These are phyloP conservation scores for Phytopythium litorale DNA, from an alignment of 352 stramenopile species.

Conservation along the genomic window DNA sequence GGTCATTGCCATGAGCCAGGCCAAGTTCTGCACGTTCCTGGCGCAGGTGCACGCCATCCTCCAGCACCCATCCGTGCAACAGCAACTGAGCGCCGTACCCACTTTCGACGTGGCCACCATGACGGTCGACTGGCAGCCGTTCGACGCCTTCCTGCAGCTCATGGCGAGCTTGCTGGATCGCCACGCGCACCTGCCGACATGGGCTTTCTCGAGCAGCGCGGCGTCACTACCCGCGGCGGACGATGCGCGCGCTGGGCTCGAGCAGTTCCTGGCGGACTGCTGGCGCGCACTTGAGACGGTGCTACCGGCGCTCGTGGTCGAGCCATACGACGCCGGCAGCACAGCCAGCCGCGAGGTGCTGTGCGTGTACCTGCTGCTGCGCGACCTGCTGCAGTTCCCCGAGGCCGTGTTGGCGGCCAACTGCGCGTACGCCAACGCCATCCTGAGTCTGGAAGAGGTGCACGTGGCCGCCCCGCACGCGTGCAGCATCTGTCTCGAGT, in stretches of 20 bases:
- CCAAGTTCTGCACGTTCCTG: conserved; percentile 52
- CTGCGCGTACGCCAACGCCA: conserved; percentile 49
- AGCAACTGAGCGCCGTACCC: conserved; percentile 16
- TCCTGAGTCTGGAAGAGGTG: conserved; percentile 55
- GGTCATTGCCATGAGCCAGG: conserved; percentile 60
- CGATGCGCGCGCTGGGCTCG: conserved; percentile 26
- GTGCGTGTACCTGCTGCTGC: conserved; percentile 44
- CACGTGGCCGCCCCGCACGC: conserved; percentile 23
- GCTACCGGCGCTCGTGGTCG: conserved; percentile 36
- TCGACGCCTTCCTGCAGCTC: conserved; percentile 37
- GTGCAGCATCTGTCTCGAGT: conserved; percentile 63
- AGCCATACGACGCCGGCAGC: conserved; percentile 28
- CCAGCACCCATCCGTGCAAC: conserved; percentile 22
- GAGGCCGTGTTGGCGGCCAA: conserved; percentile 45
- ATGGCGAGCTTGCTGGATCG: conserved; percentile 32
- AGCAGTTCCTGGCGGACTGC: conserved; percentile 40
- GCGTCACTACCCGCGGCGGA: conserved; percentile 30
- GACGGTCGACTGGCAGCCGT: conserved; percentile 41
- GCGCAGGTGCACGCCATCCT: conserved; percentile 36
- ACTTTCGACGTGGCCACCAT: conserved; percentile 6
- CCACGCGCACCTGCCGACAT: conserved; percentile 31
- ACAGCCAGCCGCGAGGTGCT: conserved; percentile 28
- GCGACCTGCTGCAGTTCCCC: conserved; percentile 47
- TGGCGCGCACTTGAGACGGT: conserved; percentile 46
- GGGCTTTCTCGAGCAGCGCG: conserved; percentile 38